These are phyloP conservation scores for Iris macrosiphon DNA, from an alignment of 106 monocot species.

Conservation along the genomic window DNA sequence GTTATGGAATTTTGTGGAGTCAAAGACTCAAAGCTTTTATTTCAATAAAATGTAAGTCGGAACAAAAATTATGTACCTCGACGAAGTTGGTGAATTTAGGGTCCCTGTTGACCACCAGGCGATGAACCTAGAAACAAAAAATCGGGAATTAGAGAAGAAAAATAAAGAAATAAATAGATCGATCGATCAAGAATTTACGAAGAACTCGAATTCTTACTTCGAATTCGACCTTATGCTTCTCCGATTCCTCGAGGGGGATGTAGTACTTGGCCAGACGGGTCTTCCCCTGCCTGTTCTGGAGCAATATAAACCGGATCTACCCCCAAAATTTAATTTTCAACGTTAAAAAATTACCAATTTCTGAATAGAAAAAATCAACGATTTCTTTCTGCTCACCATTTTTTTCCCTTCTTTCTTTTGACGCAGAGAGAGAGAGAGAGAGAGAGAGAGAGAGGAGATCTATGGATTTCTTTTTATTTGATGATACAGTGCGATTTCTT, in stretches of 20 bases:
- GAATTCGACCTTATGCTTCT: constrained; percentile 99
- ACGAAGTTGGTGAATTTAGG: constrained; percentile 99
- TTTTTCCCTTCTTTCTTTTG: neutral
- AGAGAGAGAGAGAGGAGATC: no score
- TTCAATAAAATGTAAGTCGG: no score
- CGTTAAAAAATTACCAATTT: neutral
- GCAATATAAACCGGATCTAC: constrained; percentile 97
- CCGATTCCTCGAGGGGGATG: constrained; percentile 90
- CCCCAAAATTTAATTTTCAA: no score
- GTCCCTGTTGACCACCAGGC: constrained; percentile 93
- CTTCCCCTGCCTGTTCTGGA: constrained; percentile 98
- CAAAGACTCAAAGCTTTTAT: no score
- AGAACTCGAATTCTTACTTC: constrained; percentile 39
- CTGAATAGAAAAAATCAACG: neutral
- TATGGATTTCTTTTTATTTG: neutral
- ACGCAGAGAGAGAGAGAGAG: no score
- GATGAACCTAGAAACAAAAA: constrained; percentile 64
- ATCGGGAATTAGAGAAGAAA: neutral
- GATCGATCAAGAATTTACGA: no score
- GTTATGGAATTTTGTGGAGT: no score
- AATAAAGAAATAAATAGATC: neutral
- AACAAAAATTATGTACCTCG: no score
- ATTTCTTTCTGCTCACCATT: neutral
- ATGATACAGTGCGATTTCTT: no score
- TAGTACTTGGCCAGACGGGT: constrained; percentile 98